Evolutionary conservation across 257 asterid genomes (phyloP).

Genomic region (Misopates orontium): DNA sequence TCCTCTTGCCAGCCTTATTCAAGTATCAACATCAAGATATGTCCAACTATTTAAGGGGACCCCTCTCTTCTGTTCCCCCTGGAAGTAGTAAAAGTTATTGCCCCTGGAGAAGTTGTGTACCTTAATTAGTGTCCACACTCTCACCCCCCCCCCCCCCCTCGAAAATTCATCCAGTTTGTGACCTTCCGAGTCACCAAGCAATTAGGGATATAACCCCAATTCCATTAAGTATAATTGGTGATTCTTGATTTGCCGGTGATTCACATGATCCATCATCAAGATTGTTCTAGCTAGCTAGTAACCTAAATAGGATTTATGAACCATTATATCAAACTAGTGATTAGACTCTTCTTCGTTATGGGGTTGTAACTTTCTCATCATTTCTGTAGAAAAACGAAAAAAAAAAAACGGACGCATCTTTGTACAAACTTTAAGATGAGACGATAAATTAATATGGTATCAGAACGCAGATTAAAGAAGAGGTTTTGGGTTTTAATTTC

Average conservation of each 20-base stretch:
- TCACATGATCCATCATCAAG: neutral
- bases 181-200: neutral
- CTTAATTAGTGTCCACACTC: slow-evolving; percentile 1
- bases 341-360: too few species aligned
- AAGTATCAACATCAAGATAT: slow-evolving; percentile 20
- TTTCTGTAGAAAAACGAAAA: too few species aligned
- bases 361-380: too few species aligned
- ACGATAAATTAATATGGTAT: too few species aligned
- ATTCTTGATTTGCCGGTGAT: slow-evolving; percentile 12
- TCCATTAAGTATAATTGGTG: neutral
- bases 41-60: neutral
- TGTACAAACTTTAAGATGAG: too few species aligned
- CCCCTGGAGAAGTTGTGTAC: slow-evolving; percentile 5
- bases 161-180: slow-evolving; percentile 19
- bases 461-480: too few species aligned
- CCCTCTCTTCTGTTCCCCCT: slow-evolving; percentile 14
- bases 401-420: too few species aligned
- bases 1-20: neutral
- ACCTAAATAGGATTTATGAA: neutral
- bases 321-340: neutral
- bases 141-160: too few species aligned
- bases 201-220: slow-evolving; percentile 8
- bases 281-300: neutral
- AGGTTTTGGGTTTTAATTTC: too few species aligned
- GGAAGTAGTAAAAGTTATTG: slow-evolving; percentile 14